Evolutionary conservation across 2,329 filamentous ascomycete species (phyloP).

Genomic region (Aspergillus oerlinghausenensis): DNA sequence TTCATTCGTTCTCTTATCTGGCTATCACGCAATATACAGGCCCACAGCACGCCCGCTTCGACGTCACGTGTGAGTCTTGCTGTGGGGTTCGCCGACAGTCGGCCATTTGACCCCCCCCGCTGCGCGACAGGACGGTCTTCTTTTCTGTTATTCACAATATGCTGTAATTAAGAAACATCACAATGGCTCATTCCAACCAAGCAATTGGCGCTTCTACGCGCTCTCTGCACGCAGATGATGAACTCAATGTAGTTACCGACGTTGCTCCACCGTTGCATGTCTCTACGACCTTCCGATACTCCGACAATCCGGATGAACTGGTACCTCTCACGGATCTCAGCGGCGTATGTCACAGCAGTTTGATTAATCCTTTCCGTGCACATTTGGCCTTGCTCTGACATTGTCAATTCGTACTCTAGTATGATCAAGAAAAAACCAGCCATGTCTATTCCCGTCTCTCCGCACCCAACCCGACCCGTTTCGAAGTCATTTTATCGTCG

Average conservation of each 20-base stretch:
- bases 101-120: not conserved
- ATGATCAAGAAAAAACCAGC: constrained; percentile 27
- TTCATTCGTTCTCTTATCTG: not conserved
- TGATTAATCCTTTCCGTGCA: not conserved
- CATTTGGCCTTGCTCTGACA: not conserved
- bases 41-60: not conserved
- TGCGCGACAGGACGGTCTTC: not conserved
- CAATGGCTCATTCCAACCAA: constrained; percentile 23
- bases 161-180: not conserved
- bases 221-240: constrained; percentile 78
- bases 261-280: constrained; percentile 87
- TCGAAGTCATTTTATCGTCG: constrained; percentile 75
- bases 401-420: constrained; percentile 8
- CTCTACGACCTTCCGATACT: constrained; percentile 86
- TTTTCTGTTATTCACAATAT: not conserved
- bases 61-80: not conserved
- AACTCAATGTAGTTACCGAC: constrained; percentile 67
- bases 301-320: constrained; percentile 63
- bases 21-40: not conserved
- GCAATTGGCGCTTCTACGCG: constrained; percentile 55
- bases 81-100: not conserved
- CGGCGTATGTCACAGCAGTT: constrained; percentile 47
- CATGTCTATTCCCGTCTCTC: constrained; percentile 82
- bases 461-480: constrained; percentile 74
- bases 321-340: constrained; percentile 42